Base-by-base conservation (phyloP, 768 basidiomycete genomes). In the Boletus edulis region DNA sequence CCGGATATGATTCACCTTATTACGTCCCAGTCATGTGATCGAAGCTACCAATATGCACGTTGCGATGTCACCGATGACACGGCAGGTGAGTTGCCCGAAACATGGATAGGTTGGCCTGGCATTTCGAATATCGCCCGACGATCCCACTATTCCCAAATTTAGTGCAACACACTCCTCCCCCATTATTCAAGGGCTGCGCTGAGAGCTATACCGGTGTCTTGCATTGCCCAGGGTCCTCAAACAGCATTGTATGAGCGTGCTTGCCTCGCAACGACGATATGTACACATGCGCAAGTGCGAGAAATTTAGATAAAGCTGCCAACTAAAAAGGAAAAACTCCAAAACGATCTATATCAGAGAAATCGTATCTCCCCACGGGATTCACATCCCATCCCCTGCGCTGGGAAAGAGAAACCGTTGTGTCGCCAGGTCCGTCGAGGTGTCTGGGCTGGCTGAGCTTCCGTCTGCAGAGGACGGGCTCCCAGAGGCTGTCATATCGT, bases 401-500 rank as follows among this genome's bases (percentile, higher is more conserved):
- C 48, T 20, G 24, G 65, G 66, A 49, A 66, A 68, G 38, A 58
- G 32, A 35, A 60, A 66, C 2, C 43, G 56, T 4, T 56, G 60
- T 14, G 56, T 57, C 0, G 35, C 22, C 40, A 66, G 13, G 22
- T 66, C 65, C 35, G 47, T 49, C 45, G 63, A 54, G 11, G 54
- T 10, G 48, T 68, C 65, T n/a, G 64, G 55, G 45, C 61, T 62
- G 3, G 43, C 50, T 9, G 62, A 50, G n/a, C 55, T 38, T 5
- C 51, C 66, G 13, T 66, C 62, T 44, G 42, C 62, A 1, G 66
- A 63, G 2, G 64, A 57, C 20, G 66, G 64, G 37, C 64, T 67
- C 18, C 57, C 61, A n/a, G 66, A 64, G 1, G 62, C 41, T 12
- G 62, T 59, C 54, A 56, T 50, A 3, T 66, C 64, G 27, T 63